Base-by-base conservation (phyloP, 257 asterid species). In the Capsicum rhomboideum region DNA sequence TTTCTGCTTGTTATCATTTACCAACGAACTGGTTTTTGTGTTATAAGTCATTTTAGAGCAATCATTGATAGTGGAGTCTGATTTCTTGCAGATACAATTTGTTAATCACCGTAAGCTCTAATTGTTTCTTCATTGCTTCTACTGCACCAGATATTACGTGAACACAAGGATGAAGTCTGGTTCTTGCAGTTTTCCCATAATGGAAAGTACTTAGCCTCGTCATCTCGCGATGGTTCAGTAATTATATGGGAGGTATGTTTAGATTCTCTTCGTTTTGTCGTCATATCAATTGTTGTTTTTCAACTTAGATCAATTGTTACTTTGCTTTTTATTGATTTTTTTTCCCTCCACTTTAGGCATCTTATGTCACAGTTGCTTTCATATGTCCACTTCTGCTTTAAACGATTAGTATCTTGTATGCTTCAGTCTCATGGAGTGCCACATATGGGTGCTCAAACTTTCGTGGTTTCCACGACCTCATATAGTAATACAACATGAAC, bases 161-260 rank as follows among this genome's bases (percentile, higher is more conserved):
- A 89, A 64, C 98, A 95, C 86, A 78, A 53, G 10, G 92, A 88
- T 84, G 98, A 95, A 90, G 91, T 95, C 83, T 93, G 97, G 98
- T 89, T 88, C 88, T 87, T 95, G 94, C 93, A 92, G 84, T 95
- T 95, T 88, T 92, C 98, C 82, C 93, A 93, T 84, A 87, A 88
- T 87, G 98, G 98, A 64, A 91, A 91, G 87, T 95, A 91, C 88
- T 87, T 95, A 89, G 98, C 97, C 44, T 94, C 97, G 20, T 91
- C 97, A 42, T 91, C 97, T 80, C 89, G 87, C 59, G 94, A 93
- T 86, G 78, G 79, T 85, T 85, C 91, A 18, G 95, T 89, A 77
- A 90, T 94, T 85, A 86, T 95, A 87, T 95, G 97, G 97, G 97
- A 95, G 97, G 98, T 93, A 90, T 80, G 42, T 77, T 16, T 50